phyloP scores from a whole-genome alignment of 139 green algal species.

The Pseudopediastrum boryanum region DNA sequence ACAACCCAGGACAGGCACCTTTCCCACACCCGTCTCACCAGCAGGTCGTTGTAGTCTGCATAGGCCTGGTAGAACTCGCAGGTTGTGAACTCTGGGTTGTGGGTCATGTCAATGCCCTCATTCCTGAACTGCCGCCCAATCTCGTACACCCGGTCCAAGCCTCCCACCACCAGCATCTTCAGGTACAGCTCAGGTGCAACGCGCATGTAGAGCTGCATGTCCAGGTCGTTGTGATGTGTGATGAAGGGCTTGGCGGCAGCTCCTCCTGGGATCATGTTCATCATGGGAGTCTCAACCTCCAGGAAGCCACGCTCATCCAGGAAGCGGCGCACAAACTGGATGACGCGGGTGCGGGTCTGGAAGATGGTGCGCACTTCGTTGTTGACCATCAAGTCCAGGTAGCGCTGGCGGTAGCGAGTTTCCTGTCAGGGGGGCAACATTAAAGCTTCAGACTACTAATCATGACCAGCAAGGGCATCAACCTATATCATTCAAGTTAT shows the following conservation, averaged over 20 bases:
- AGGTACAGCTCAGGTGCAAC: constrained; percentile 99
- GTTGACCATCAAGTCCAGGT: constrained; percentile 98
- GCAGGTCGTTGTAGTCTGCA: constrained; percentile 98
- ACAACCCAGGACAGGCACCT: background rate
- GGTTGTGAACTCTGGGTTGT: constrained; percentile 99
- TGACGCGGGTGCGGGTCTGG: constrained; percentile 77
- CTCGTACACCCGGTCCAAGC: constrained; percentile 96
- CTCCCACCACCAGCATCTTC: constrained; percentile 98
- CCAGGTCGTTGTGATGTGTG: constrained; percentile 99
- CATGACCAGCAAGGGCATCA: no score
- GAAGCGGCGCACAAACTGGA: constrained; percentile 89
- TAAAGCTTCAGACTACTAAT: no score
- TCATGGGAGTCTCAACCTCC: constrained; percentile 97
- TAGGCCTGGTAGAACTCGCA: constrained; percentile 99
- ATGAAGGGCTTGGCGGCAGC: constrained; percentile 95
- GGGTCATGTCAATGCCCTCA: constrained; percentile 99
- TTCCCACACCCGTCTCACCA: constrained; percentile 47
- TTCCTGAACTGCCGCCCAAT: constrained; percentile 90
- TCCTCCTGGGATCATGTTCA: constrained; percentile 95
- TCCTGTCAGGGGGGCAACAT: no score
- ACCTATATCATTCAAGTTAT: no score
- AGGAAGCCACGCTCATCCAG: constrained; percentile 93
- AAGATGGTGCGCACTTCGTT: constrained; percentile 83
- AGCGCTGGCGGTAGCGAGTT: constrained; percentile 96
- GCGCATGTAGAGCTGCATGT: constrained; percentile 98